A percentile compares a stretch with the other conserved stretches of the same genome.
Evolutionary conservation across 768 basidiomycete species (phyloP).

Genomic region (Boletus sp.): DNA sequence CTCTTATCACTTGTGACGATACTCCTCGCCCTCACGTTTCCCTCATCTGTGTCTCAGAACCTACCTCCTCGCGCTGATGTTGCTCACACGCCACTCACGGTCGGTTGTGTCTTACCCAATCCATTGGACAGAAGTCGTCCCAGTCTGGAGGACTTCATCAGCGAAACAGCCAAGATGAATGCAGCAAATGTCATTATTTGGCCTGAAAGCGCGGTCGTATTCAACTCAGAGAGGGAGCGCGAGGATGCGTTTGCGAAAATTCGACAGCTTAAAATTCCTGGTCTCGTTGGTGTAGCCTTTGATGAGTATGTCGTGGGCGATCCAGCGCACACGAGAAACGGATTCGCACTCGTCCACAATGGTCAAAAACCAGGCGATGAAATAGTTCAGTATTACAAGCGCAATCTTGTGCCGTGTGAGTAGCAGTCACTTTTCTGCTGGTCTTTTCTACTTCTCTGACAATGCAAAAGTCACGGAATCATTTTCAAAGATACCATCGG

Average conservation of each 20-base stretch:
- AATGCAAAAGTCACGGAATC: constrained; percentile 68
- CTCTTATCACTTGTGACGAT: constrained; percentile 37
- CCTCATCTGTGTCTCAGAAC: constrained; percentile 46
- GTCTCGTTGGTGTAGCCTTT: constrained; percentile 68
- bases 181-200: constrained; percentile 62
- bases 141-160: constrained; percentile 58
- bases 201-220: constrained; percentile 78
- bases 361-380: constrained; percentile 35
- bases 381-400: constrained; percentile 65
- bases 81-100: constrained; percentile 51
- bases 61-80: constrained; percentile 39
- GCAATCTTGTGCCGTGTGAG: constrained; percentile 74
- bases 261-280: constrained; percentile 22
- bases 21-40: constrained; percentile 48
- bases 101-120: constrained; percentile 68
- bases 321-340: constrained; percentile 48
- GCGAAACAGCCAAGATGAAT: constrained; percentile 48
- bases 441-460: neutral
- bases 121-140: constrained; percentile 41
- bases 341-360: constrained; percentile 54
- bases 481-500: constrained; percentile 55
- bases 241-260: constrained; percentile 47
- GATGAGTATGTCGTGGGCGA: constrained; percentile 53
- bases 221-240: constrained; percentile 49
- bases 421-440: constrained; percentile 8